Conservation (phyloP, 345 rosid species). For the Stellera chamaejasme region DNA sequence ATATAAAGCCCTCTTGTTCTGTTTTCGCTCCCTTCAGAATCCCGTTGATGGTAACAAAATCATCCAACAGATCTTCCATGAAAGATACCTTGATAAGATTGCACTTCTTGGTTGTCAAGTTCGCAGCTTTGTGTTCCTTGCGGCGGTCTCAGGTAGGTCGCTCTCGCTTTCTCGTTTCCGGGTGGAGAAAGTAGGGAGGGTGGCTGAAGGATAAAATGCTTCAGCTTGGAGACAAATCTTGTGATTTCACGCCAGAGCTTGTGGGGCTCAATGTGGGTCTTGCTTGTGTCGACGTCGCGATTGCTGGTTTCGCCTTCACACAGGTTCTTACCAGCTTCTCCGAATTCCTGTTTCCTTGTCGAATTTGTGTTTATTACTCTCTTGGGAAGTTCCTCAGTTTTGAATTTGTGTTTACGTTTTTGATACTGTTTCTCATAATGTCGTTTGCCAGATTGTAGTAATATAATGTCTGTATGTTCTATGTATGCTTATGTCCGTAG, state of each 20-base stretch:
- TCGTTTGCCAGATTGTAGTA: neutral
- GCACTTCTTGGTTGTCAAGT: conserved; percentile 12
- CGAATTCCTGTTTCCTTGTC: neutral
- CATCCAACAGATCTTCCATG: conserved; percentile 28
- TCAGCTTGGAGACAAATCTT: conserved; percentile 21
- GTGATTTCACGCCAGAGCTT: conserved; percentile 24
- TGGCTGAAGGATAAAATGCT: conserved; percentile 11
- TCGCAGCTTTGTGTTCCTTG: conserved; percentile 4
- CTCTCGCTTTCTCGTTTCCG: conserved; percentile 6
- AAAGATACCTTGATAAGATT: conserved; percentile 21
- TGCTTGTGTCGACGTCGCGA: conserved; percentile 32
- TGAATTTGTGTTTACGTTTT: neutral
- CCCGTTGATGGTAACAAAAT: conserved; percentile 10
- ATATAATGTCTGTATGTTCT: neutral
- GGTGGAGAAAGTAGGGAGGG: conserved; percentile 2
- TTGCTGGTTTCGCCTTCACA: conserved; percentile 35
- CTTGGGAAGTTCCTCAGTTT: neutral
- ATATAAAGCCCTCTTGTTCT: neutral
- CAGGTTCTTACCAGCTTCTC: conserved; percentile 29
- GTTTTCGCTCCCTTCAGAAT: neutral
- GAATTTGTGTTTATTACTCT: neutral
- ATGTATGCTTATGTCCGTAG: neutral
- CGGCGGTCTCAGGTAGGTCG: conserved; percentile 1
- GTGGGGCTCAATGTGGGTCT: conserved; percentile 31
- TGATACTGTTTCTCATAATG: neutral